Base-by-base conservation (phyloP, 192 early-diverging fungal genomes). In the Coemansia sp. region DNA sequence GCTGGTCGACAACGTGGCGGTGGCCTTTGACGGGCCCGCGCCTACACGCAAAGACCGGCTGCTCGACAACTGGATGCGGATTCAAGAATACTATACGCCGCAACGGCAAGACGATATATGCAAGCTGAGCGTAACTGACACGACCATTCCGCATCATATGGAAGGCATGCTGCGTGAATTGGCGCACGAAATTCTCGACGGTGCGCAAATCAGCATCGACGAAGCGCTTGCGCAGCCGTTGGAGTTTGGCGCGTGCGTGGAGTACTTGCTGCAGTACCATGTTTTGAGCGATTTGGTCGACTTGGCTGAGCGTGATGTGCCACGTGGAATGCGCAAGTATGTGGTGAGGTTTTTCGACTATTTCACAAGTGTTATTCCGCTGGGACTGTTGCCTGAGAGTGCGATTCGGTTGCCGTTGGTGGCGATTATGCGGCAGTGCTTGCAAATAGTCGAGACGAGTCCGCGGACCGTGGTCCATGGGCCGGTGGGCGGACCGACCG, bases 181-280 rank as follows among this genome's bases (percentile, higher is more conserved):
- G 0, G 67, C 65, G 0, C 32, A 57, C 4, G 74, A 82, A 57
- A 75, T 75, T 38, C 41, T 65, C 11, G 54, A 59, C 1, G 60
- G 39, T 0, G 57, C 6, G 29, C n/a, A 5, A 17, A n/a, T 48
- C 14, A 10, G 47, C 10, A 35, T 32, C 9, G 22, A 17, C 21
- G 22, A 53, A 5, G 41, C 41, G 14, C 41, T 45, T 19, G 22
- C 21, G 63, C 67, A 69, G 66, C 67, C 69, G 65, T 63, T 77
- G 6, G 69, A 82, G 53, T 71, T 82, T 25, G 75, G 74, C 5
- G 60, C 74, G 29, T 82, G 80, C 49, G 54, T 77, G 23, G 75
- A 77, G 75, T 73, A 66, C 41, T 56, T 82, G 37, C 52, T 76
- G 50, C 73, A 76, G 62, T 73, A 74, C 71, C 74, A 77, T 6